Conservation (phyloP, 139 green algal species). For the Zygnema circumcarinatum region DNA sequence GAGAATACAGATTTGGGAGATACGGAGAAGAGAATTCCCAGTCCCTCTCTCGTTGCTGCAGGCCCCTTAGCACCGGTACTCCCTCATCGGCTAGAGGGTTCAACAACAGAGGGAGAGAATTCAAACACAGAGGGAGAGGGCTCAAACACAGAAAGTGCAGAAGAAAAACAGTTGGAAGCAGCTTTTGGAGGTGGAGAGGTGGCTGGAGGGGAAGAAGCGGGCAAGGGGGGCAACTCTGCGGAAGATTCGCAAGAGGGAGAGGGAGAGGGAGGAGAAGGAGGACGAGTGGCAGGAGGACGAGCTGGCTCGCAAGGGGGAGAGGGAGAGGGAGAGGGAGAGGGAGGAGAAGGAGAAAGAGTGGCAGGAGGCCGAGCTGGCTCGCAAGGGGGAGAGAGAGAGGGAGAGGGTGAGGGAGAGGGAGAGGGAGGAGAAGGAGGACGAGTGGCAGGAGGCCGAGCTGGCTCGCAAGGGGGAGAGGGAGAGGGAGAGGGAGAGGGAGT, state of each 20-base stretch:
- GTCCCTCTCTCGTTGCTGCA: no score
- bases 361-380: background rate
- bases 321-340: background rate
- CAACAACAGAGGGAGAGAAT: background rate
- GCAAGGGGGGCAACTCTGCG: background rate
- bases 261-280: background rate
- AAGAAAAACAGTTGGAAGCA: background rate
- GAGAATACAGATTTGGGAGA: no score
- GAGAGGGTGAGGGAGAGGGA: background rate
- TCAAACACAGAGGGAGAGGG: background rate
- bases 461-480: background rate
- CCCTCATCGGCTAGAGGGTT: background rate
- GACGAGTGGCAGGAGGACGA: background rate
- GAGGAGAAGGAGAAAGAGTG: background rate
- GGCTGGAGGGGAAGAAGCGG: background rate
- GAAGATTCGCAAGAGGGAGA: background rate
- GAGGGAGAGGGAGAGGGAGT: background rate
- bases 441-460: background rate
- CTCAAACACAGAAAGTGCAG: constrained; percentile 14
- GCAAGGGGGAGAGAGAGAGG: background rate
- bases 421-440: background rate
- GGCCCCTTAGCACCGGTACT: no score
- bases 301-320: background rate
- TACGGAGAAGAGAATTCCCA: constrained; percentile 12
- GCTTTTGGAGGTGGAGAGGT: background rate